These are phyloP conservation scores for Tephrocybe sp. DNA, from an alignment of 768 basidiomycete species.

Conservation along the genomic window DNA sequence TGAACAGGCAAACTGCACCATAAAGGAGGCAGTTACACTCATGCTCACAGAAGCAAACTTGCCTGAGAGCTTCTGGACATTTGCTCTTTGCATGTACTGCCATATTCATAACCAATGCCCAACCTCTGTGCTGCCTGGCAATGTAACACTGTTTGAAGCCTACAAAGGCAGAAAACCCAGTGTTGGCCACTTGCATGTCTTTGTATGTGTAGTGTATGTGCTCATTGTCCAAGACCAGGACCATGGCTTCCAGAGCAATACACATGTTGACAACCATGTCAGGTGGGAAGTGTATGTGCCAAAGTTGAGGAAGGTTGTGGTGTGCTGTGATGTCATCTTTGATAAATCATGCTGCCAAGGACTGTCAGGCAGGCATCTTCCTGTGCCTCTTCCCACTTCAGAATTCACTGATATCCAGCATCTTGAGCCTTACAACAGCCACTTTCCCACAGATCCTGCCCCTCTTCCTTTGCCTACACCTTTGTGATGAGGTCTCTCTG, in stretches of 20 bases:
- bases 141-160: not conserved
- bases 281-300: conserved; percentile 29
- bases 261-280: conserved; percentile 16
- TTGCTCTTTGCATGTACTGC: not conserved
- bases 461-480: too few species aligned
- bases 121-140: conserved; percentile 3
- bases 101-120: conserved; percentile 8
- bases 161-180: conserved; percentile 17
- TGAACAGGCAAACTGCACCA: conserved; percentile 40
- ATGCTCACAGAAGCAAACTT: conserved; percentile 8
- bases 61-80: conserved; percentile 4
- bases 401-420: too few species aligned
- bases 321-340: conserved; percentile 25
- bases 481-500: too few species aligned
- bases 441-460: too few species aligned
- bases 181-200: conserved; percentile 29
- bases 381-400: too few species aligned
- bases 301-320: conserved; percentile 15
- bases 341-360: conserved; percentile 30
- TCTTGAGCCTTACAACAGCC: too few species aligned
- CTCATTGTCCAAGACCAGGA: conserved; percentile 29
- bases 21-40: conserved; percentile 26
- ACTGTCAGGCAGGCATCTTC: too few species aligned
- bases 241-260: conserved; percentile 19
- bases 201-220: conserved; percentile 35